Percentiles rank a stretch among this genome's conserved stretches.
Conservation (phyloP, 805 yeast genomes). For the Saitoella complicata region DNA sequence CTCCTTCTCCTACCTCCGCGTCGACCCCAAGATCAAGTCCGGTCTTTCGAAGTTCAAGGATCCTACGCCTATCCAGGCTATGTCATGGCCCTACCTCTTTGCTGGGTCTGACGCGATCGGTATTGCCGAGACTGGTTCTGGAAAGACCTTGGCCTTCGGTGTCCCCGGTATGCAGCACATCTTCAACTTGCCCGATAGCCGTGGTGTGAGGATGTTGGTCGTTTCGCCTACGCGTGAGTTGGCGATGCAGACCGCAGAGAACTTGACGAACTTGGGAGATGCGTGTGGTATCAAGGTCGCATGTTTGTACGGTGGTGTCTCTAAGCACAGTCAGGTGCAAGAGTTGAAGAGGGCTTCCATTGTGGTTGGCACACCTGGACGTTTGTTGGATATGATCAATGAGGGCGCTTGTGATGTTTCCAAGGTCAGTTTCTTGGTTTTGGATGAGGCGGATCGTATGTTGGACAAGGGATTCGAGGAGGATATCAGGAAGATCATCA, state of each 20-base stretch:
- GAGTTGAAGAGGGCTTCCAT: conserved; percentile 44
- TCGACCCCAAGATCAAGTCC: conserved; percentile 40
- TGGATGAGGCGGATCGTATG: conserved; percentile 99
- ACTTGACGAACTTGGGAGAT: conserved; percentile 43
- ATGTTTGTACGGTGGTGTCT: conserved; percentile 94
- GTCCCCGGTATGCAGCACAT: conserved; percentile 85
- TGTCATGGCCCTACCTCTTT: conserved; percentile 81
- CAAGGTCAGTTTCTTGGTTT: conserved; percentile 57
- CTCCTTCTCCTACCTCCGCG: conserved; percentile 42
- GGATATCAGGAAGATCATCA: conserved; percentile 74
- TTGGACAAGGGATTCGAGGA: conserved; percentile 96
- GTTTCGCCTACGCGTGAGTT: conserved; percentile 96
- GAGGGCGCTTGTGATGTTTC: conserved; percentile 68
- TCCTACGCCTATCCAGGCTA: conserved; percentile 93
- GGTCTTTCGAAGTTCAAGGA: conserved; percentile 57
- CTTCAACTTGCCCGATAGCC: conserved; percentile 21
- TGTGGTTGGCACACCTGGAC: conserved; percentile 97
- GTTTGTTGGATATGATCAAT: conserved; percentile 75
- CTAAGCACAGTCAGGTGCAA: conserved; percentile 77
- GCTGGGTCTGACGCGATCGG: conserved; percentile 77
- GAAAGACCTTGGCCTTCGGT: conserved; percentile 94
- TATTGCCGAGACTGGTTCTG: conserved; percentile 97
- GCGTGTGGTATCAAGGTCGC: conserved; percentile 51
- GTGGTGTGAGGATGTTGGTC: conserved; percentile 57
- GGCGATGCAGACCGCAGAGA: conserved; percentile 85